A percentile compares a stretch with the other conserved stretches of the same genome.
Conservation (phyloP, 2,329 filamentous ascomycete genomes). For the Plectosphaerella plurivora region DNA sequence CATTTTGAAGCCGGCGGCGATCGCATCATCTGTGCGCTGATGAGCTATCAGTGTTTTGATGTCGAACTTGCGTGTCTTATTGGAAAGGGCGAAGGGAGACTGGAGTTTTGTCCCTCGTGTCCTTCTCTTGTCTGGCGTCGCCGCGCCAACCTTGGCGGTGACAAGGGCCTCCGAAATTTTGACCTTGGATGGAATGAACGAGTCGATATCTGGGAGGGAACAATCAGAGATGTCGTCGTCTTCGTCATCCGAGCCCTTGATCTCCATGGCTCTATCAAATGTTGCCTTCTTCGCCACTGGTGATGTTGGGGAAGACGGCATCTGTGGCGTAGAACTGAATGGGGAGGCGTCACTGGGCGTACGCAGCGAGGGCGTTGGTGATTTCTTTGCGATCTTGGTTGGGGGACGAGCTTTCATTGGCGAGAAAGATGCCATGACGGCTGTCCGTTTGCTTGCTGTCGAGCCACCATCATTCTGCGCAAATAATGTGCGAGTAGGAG, state of each 20-base stretch:
- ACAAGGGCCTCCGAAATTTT: not conserved
- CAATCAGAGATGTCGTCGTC: conserved; percentile 55
- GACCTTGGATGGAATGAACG: conserved; percentile 5
- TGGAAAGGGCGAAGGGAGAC: conserved; percentile 46
- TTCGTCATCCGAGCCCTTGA: conserved; percentile 71
- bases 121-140: no score
- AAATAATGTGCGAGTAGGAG: not conserved
- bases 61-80: conserved; percentile 56
- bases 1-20: conserved; percentile 49
- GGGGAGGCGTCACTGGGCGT: not conserved
- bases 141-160: no score
- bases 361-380: conserved; percentile 1
- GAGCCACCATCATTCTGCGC: not conserved
- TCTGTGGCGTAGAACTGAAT: conserved; percentile 6
- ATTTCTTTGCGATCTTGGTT: not conserved
- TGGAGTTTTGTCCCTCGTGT: conserved; percentile 10
- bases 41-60: conserved; percentile 58
- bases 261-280: conserved; percentile 49
- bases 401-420: not conserved
- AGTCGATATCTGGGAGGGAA: conserved; percentile 48
- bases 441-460: not conserved
- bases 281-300: conserved; percentile 16
- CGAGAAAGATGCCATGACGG: not conserved
- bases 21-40: conserved; percentile 53
- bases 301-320: conserved; percentile 20